A percentile compares a stretch with the other conserved stretches of the same genome.
These are phyloP conservation scores for Sporothrix mexicana DNA, from an alignment of 2,329 filamentous ascomycete species.

Conservation along the genomic window DNA sequence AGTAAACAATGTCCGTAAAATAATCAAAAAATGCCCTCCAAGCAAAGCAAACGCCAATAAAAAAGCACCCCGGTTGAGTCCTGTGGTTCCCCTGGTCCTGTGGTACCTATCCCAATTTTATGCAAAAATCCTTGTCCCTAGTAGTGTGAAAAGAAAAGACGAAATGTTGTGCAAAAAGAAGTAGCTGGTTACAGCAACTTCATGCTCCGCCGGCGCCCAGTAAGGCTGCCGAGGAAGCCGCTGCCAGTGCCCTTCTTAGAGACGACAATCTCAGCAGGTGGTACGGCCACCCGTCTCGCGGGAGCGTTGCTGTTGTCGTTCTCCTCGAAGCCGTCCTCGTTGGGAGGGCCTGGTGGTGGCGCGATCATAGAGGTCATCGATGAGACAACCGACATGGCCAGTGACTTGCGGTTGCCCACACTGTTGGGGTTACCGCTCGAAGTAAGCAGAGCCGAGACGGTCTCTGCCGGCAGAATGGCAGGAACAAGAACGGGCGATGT, in stretches of 20 bases:
- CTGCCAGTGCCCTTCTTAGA: constrained; percentile 47
- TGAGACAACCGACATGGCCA: constrained; percentile 29
- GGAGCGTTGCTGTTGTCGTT: neutral
- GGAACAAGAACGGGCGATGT: neutral
- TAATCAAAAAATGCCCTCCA: neutral
- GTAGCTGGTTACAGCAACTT: constrained; percentile 21
- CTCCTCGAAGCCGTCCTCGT: constrained; percentile 29
- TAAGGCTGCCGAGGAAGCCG: constrained; percentile 14
- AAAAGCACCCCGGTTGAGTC: neutral
- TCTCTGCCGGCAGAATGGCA: constrained; percentile 36
- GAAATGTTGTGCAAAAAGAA: neutral
- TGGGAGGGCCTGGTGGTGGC: constrained; percentile 40
- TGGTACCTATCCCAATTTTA: constrained; percentile 22
- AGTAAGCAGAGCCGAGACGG: neutral
- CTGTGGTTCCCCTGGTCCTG: constrained; percentile 10
- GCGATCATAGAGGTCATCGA: constrained; percentile 50
- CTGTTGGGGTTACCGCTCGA: constrained; percentile 12
- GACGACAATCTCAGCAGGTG: neutral
- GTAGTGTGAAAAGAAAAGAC: neutral
- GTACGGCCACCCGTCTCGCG: constrained; percentile 42
- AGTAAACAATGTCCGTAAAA: constrained; percentile 10
- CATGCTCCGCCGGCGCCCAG: constrained; percentile 31
- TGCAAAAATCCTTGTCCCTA: constrained; percentile 14
- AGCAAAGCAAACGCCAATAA: neutral
- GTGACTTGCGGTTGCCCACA: constrained; percentile 35